phyloP scores from a whole-genome alignment of 23 red algal genomes.

The Agarophyton chilense region DNA sequence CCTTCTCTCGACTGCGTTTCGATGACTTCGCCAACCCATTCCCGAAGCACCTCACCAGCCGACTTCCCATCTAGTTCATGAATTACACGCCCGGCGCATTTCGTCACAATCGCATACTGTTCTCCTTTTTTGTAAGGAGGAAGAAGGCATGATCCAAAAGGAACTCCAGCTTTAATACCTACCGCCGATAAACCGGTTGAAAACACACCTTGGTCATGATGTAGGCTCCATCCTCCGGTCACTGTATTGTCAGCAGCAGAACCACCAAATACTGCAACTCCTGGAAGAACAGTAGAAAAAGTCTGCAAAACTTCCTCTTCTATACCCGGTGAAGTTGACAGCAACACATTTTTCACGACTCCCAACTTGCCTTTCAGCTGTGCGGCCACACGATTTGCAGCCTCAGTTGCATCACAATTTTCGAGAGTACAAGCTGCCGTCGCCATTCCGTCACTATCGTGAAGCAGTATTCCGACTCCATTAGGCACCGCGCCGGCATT shows the following conservation, averaged over 20 bases:
- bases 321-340: constrained; percentile 32
- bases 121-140: constrained; percentile 24
- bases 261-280: constrained; percentile 45
- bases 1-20: constrained; percentile 6
- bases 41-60: constrained; percentile 26
- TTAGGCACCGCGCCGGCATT: background rate
- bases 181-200: constrained; percentile 23
- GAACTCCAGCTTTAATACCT: constrained; percentile 18
- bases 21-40: constrained; percentile 57
- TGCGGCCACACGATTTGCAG: constrained; percentile 17
- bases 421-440: background rate
- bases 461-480: constrained; percentile 32
- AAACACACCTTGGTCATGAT: background rate
- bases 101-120: constrained; percentile 7
- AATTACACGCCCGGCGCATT: constrained; percentile 16
- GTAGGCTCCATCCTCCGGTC: constrained; percentile 25
- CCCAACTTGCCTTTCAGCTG: background rate
- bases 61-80: constrained; percentile 24
- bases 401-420: background rate
- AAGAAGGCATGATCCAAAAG: constrained; percentile 26
- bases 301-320: constrained; percentile 44
- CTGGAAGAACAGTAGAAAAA: background rate
- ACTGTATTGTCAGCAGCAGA: constrained; percentile 57
- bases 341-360: background rate
- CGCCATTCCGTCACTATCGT: background rate